Percentiles rank a stretch among this genome's conserved stretches.
Conservation (phyloP, 139 green algal species). For the Raphidocelis subcapitata region DNA sequence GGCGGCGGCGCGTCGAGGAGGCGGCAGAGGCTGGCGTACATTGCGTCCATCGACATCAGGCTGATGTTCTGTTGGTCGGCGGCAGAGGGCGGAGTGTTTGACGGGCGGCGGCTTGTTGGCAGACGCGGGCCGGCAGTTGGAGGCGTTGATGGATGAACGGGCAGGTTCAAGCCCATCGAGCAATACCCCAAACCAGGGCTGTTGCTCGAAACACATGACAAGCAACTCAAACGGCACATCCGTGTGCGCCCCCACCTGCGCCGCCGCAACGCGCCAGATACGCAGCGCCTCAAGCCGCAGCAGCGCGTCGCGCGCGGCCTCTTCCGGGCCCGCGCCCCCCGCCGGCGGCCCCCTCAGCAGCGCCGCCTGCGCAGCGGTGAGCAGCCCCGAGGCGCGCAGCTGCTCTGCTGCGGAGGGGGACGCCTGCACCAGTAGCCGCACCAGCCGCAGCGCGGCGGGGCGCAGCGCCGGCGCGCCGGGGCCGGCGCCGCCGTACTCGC, state of each 20-base stretch:
- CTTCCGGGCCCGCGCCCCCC: neutral
- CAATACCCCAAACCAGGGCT: too few relatives aligned
- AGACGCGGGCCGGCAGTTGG: too few relatives aligned
- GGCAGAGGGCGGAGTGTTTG: too few relatives aligned
- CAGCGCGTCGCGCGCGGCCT: slow-evolving; percentile 10
- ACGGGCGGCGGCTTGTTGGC: too few relatives aligned
- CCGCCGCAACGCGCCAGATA: slow-evolving; percentile 45
- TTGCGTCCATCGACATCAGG: neutral
- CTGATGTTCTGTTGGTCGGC: neutral
- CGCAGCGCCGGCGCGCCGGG: neutral
- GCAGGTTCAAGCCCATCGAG: too few relatives aligned
- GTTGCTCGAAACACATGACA: slow-evolving; percentile 21
- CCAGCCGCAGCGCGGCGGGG: slow-evolving; percentile 36
- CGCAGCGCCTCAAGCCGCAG: slow-evolving; percentile 48
- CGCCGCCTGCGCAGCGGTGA: slow-evolving; percentile 13
- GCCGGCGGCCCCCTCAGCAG: neutral
- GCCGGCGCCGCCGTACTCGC: neutral
- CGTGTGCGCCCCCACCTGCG: slow-evolving; percentile 34
- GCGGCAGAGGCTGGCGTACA: neutral
- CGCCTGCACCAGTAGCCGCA: slow-evolving; percentile 50
- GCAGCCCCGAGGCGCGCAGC: slow-evolving; percentile 35
- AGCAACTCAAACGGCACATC: slow-evolving; percentile 47
- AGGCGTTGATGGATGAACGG: too few relatives aligned
- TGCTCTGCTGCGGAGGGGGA: slow-evolving; percentile 36
- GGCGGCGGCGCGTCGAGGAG: neutral